Conservation (phyloP, 2,329 filamentous ascomycete species). For the Emmonsia crescens region DNA sequence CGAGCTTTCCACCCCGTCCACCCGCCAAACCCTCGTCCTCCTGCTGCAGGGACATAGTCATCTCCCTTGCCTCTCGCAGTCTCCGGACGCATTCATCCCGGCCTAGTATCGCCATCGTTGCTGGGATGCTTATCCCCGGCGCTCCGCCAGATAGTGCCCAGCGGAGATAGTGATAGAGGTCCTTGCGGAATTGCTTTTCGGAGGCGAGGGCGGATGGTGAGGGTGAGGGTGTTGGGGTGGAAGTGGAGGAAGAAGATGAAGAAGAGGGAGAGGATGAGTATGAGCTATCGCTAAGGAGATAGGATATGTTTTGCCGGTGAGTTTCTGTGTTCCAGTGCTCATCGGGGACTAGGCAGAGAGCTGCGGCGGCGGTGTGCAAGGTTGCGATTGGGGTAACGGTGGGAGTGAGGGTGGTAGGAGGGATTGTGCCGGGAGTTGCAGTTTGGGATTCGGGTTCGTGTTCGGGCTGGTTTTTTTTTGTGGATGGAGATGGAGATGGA, state of each 20-base stretch:
- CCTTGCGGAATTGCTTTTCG: conserved; percentile 32
- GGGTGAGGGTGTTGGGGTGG: neutral
- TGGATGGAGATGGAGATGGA: conserved; percentile 4
- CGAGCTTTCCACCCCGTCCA: conserved; percentile 8
- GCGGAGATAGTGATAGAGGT: conserved; percentile 46
- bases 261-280: neutral
- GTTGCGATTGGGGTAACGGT: conserved; percentile 23
- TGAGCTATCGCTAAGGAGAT: neutral
- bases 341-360: conserved; percentile 32
- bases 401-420: conserved; percentile 10
- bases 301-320: conserved; percentile 31
- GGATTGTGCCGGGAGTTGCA: conserved; percentile 11
- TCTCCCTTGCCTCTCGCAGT: conserved; percentile 29
- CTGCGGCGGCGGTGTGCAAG: conserved; percentile 35
- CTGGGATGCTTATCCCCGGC: conserved; percentile 43
- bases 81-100: conserved; percentile 39
- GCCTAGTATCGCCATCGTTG: conserved; percentile 46
- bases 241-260: neutral
- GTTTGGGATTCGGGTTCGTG: neutral
- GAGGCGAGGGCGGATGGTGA: conserved; percentile 16
- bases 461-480: neutral
- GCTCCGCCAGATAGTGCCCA: conserved; percentile 45
- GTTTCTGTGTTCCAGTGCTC: conserved; percentile 31
- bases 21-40: conserved; percentile 6
- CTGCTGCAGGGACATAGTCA: conserved; percentile 20